Percentiles rank a stretch among this genome's conserved stretches.
Conservation (phyloP, 1,284 basidiomycete genomes). For the Fomes fomentarius region DNA sequence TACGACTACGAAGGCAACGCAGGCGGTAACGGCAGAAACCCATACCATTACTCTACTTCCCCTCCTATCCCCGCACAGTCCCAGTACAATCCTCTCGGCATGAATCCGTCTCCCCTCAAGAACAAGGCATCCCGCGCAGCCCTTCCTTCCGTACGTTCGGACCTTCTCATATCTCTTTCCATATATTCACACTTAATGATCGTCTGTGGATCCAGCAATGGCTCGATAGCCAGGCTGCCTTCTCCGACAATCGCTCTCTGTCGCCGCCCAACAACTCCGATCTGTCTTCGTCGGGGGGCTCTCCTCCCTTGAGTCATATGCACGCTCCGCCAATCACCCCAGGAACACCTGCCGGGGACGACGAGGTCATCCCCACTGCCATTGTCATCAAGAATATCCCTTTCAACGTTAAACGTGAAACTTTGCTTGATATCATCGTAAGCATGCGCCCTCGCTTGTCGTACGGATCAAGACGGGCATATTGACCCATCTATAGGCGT, state of each 20-base stretch:
- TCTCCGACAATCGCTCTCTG: slow-evolving; percentile 72
- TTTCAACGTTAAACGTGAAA: slow-evolving; percentile 96
- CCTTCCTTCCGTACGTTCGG: slow-evolving; percentile 70
- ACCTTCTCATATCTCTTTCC: slow-evolving; percentile 16
- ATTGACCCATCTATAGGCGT: slow-evolving; percentile 56
- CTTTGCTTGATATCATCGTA: slow-evolving; percentile 94
- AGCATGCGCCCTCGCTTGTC: slow-evolving; percentile 35
- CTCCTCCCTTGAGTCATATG: slow-evolving; percentile 67
- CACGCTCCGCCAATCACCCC: slow-evolving; percentile 49
- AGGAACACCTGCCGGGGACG: slow-evolving; percentile 61
- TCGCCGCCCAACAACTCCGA: slow-evolving; percentile 87
- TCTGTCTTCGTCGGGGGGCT: slow-evolving; percentile 82
- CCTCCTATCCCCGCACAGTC: slow-evolving; percentile 66
- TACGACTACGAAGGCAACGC: slow-evolving; percentile 76
- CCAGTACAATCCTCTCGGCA: slow-evolving; percentile 62
- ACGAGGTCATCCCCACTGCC: slow-evolving; percentile 97
- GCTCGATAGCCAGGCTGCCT: slow-evolving; percentile 61
- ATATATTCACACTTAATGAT: slow-evolving; percentile 16
- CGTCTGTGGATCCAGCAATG: slow-evolving; percentile 60
- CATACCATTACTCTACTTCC: slow-evolving; percentile 72
- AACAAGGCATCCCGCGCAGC: slow-evolving; percentile 67
- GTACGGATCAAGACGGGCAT: slow-evolving; percentile 14
- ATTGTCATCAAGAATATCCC: slow-evolving; percentile 99
- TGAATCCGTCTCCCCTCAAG: slow-evolving; percentile 73
- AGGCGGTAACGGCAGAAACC: slow-evolving; percentile 52